Evolutionary conservation across 768 basidiomycete species (phyloP), one percentile per base, ranked within the genome.

Genomic region (Imleria badia): DNA sequence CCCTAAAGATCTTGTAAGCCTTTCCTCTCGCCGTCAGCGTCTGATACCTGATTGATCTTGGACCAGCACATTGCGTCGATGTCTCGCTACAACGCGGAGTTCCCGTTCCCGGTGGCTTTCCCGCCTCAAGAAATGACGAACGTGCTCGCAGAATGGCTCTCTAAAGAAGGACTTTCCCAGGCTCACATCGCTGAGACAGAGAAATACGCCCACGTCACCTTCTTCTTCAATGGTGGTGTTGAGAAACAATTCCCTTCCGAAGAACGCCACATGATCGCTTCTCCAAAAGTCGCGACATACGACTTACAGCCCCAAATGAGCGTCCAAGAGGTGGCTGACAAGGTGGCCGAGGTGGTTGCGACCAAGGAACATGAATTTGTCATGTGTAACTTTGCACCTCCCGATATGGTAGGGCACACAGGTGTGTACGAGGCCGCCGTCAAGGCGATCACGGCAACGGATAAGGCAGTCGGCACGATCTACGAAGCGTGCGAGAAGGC

Each of bases 381-480:
- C 54, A 97, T 97, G 94, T 96, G 93, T 77, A 97, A 96, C 75
- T 97, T 96, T 71, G 94, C 94, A 5, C 94, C 94, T 34, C 94
- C 94, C 5, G 94, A 98, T 66, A 96, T 97, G 94, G 94, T 96
- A 49, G 94, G 95, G 34, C 95, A 96, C 73, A 97, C 94, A 0
- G 95, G 94, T 55, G 75, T 87, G 26, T 96, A 83, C 72, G 92
- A 96, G 2, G 94, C 95, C 0, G 94, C 95, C 2, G 90, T 96
- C 34, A 75, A 87, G 58, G 95, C 94, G 6, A 89, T 97, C 69
- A 76, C 81, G 2, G 82, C 85, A n/a, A 97, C 94, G 2, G 94
- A 98, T 72, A 80, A 81, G 57, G 94, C 94, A 9, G 94, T 97
- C 41, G 89, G 86, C 55, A 90, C 87, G 5, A 82, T 96, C 56